Evolutionary conservation across 139 green algal species (phyloP).

Genomic region (Tetradesmus obliquus): DNA sequence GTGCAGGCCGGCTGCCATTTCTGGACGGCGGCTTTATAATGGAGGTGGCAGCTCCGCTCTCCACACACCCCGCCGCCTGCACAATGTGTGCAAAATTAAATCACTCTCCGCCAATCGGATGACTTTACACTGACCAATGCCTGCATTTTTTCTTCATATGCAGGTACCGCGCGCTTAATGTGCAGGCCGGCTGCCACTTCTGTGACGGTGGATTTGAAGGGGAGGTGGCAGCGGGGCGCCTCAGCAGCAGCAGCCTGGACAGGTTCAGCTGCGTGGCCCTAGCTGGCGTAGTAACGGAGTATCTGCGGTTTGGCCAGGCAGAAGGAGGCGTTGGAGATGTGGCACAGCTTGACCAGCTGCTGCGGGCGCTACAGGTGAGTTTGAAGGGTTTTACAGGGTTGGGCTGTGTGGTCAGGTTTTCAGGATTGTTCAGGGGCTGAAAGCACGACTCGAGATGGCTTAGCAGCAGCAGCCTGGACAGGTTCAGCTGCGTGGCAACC

Average conservation of each 20-base stretch:
- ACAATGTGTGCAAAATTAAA: too few species aligned
- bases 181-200: conserved; percentile 96
- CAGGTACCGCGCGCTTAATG: conserved; percentile 88
- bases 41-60: too few species aligned
- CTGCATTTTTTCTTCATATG: too few species aligned
- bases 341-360: conserved; percentile 86
- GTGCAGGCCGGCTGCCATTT: too few species aligned
- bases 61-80: too few species aligned
- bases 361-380: conserved; percentile 53
- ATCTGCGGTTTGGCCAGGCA: conserved; percentile 85
- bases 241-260: conserved; percentile 78
- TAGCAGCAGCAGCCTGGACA: conserved; percentile 73
- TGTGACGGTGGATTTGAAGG: conserved; percentile 92
- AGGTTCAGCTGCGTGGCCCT: conserved; percentile 89
- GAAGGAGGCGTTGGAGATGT: conserved; percentile 95
- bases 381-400: too few species aligned
- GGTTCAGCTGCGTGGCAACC: conserved; percentile 83
- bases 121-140: too few species aligned
- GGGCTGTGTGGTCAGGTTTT: not conserved
- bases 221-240: conserved; percentile 78
- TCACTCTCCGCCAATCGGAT: too few species aligned
- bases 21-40: too few species aligned
- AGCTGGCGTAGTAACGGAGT: conserved; percentile 89
- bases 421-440: not conserved
- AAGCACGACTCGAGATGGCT: conserved; percentile 41